Percentiles rank a stretch among this genome's conserved stretches.
These are phyloP conservation scores for Pleurotus cornucopiae DNA, from an alignment of 768 basidiomycete species.

Conservation along the genomic window DNA sequence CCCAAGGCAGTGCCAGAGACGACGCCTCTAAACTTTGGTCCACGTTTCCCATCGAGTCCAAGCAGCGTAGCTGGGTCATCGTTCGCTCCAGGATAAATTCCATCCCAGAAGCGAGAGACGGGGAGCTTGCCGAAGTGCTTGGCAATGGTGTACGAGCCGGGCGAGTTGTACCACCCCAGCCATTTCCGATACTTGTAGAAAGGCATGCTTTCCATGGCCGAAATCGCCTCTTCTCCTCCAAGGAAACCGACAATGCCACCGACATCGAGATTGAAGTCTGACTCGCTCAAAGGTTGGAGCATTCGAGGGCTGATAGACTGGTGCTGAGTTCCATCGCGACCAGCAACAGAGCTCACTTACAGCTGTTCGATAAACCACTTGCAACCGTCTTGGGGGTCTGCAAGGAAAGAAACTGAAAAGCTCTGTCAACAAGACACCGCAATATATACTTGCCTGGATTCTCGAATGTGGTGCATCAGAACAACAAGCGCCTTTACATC, in stretches of 20 bases:
- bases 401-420: no score
- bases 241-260: slow-evolving; percentile 30
- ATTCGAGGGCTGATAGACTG: neutral
- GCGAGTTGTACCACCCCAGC: slow-evolving; percentile 34
- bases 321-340: no score
- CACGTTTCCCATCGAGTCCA: slow-evolving; percentile 19
- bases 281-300: slow-evolving; percentile 1
- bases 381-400: no score
- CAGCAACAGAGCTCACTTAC: no score
- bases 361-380: no score
- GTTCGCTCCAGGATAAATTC: slow-evolving; percentile 28
- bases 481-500: no score
- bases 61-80: slow-evolving; percentile 24
- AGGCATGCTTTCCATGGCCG: slow-evolving; percentile 29
- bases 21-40: slow-evolving; percentile 21
- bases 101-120: slow-evolving; percentile 27
- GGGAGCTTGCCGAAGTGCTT: slow-evolving; percentile 25
- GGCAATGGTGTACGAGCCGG: slow-evolving; percentile 26
- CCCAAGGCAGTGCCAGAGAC: slow-evolving; percentile 23
- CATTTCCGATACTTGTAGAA: slow-evolving; percentile 26
- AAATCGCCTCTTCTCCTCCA: slow-evolving; percentile 29
- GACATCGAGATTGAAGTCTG: slow-evolving; percentile 16
- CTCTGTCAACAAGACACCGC: no score
- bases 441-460: no score
- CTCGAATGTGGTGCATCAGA: no score